Base-by-base conservation (phyloP, 768 basidiomycete species). In the Lactarius deliciosus region DNA sequence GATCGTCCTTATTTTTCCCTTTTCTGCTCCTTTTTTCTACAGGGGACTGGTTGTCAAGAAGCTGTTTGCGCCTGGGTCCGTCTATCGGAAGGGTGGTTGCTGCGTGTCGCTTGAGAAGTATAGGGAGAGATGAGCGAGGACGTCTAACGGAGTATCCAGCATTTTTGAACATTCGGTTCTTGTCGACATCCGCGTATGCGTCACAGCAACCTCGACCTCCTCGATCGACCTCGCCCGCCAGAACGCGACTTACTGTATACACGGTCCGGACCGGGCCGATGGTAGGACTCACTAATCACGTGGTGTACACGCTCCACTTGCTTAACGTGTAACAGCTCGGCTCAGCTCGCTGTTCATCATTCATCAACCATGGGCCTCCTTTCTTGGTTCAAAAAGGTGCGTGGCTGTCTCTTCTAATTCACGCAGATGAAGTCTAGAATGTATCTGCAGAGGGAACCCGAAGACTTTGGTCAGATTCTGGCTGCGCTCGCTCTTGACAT, bases 381-480 rank as follows among this genome's bases (percentile, higher is more conserved):
- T 25, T 47, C 57, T 22, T 73, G 71, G 73, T 73, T 73, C 71
- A 65, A 59, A 56, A 73, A 72, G 64, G 73, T 73, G 38, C 32
- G 68, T 53, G 25, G 1, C 1, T 41, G 9, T 34, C n/a, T 25
- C 18, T 41, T 45, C 38, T 2, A 25, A 22, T 22, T 2, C 15
- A 15, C 2, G 8, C 16, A 10, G 9, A 61, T 63, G 6, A 0
- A 47, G 34, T 3, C 25, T 30, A 54, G 40, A 60, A 32, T n/a
- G n/a, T 3, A 30, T 61, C 22, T 63, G 69, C 67, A 84, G 83
- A 81, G 78, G 73, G 77, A 79, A 50, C 82, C 87, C 20, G 89
- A 92, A 71, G 89, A 95, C 79, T 92, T 89, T 74, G 91, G 92
- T 73, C 82, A 86, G 25, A 77, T 91, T 64, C 84, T 95, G 34